Conservation (phyloP, 176 grass and related monocot genomes). For the Oryza coarctata region DNA sequence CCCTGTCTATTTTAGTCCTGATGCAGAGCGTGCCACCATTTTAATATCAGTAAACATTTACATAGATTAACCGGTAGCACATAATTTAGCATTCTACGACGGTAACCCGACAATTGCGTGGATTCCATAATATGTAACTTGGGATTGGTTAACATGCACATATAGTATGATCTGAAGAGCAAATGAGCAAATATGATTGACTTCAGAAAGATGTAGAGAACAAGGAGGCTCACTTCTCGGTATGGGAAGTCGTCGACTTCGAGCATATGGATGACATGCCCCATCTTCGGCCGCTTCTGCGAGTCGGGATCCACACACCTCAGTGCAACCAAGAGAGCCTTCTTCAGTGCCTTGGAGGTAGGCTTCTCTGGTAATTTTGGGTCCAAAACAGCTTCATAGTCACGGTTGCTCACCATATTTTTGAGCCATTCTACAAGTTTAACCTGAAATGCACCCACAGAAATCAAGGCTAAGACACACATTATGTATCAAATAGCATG, state of each 20-base stretch:
- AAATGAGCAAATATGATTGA: conserved; percentile 20
- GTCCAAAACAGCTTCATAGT: conserved; percentile 76
- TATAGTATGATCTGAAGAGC: conserved; percentile 10
- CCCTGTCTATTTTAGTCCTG: not conserved
- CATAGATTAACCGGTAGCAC: not conserved
- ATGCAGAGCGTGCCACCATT: conserved; percentile 24
- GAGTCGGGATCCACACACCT: conserved; percentile 92
- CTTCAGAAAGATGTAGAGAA: conserved; percentile 1
- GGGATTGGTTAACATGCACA: conserved; percentile 1
- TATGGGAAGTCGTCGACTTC: conserved; percentile 94
- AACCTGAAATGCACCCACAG: conserved; percentile 46
- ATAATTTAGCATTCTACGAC: not conserved
- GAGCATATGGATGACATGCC: conserved; percentile 97
- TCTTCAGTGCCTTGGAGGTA: conserved; percentile 75
- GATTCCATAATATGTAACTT: not conserved
- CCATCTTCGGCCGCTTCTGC: conserved; percentile 95
- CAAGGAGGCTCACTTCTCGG: conserved; percentile 63
- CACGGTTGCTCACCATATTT: conserved; percentile 77
- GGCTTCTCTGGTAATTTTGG: conserved; percentile 81
- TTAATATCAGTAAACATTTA: not conserved
- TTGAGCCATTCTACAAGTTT: conserved; percentile 97
- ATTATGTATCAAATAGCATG: not conserved
- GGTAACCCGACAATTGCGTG: not conserved
- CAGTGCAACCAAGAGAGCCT: conserved; percentile 78
- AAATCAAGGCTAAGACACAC: not conserved